Evolutionary conservation across 129 eudicot species (phyloP).

Genomic region (Lactuca saligna): DNA sequence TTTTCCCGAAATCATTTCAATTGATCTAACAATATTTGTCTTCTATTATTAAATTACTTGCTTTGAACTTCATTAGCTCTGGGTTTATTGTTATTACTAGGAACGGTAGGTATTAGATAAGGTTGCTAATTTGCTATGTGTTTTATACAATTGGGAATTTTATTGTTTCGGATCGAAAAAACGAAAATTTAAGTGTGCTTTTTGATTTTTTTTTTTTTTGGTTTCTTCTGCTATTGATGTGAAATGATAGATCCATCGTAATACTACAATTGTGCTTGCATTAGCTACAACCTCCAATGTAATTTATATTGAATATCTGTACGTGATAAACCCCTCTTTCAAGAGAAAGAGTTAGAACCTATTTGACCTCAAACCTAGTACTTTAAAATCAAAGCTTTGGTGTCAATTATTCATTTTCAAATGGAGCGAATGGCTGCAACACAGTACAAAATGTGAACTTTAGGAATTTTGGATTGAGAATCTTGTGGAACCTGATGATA

Average conservation of each 20-base stretch:
- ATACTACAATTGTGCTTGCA: background rate
- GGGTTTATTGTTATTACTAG: conserved; percentile 2
- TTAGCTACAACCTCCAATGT: conserved; percentile 2
- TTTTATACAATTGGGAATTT: conserved; percentile 8
- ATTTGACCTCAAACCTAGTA: conserved; percentile 3
- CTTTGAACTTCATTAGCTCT: conserved; percentile 17
- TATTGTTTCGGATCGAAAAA: background rate
- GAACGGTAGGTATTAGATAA: background rate
- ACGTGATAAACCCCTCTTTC: conserved; percentile 22
- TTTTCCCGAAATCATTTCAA: background rate
- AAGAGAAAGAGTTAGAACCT: background rate
- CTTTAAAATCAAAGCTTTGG: background rate
- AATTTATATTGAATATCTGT: conserved; percentile 1
- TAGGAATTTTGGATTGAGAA: conserved; percentile 14
- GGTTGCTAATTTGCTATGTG: background rate
- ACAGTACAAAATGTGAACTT: background rate
- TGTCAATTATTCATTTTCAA: conserved; percentile 7
- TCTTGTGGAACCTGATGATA: background rate
- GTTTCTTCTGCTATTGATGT: background rate
- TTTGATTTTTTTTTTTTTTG: background rate
- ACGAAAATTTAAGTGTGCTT: background rate
- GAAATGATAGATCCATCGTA: conserved; percentile 14
- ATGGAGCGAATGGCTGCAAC: background rate
- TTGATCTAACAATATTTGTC: background rate
- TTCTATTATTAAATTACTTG: background rate